Percentiles rank a stretch among this genome's conserved stretches.
Evolutionary conservation across 176 grass and related monocot genomes (phyloP).

Genomic region (Triticum urartu): DNA sequence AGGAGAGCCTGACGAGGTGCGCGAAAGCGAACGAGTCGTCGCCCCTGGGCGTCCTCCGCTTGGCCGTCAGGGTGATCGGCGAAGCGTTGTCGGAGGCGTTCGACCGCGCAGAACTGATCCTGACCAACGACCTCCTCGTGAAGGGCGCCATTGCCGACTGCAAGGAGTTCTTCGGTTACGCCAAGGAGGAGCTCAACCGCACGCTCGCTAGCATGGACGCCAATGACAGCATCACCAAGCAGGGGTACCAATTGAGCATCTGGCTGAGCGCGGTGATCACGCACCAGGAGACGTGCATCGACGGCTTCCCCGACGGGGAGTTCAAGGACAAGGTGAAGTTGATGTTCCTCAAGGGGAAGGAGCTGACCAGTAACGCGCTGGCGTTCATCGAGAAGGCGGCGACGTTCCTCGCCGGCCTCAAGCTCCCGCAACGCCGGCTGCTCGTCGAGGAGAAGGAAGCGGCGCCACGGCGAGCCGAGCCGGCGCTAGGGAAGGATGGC

Average conservation of each 20-base stretch:
- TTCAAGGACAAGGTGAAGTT: conserved; percentile 66
- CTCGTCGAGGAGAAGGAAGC: conserved; percentile 22
- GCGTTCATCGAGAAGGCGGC: conserved; percentile 64
- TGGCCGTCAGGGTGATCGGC: conserved; percentile 49
- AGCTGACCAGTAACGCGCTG: conserved; percentile 76
- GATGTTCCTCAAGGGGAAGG: conserved; percentile 50
- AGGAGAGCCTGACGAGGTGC: conserved; percentile 52
- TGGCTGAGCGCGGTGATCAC: conserved; percentile 83
- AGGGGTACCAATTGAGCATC: conserved; percentile 49
- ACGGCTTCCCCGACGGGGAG: conserved; percentile 78
- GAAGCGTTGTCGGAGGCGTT: conserved; percentile 56
- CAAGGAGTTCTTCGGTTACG: conserved; percentile 48
- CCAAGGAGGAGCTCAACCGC: conserved; percentile 51
- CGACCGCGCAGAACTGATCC: conserved; percentile 47
- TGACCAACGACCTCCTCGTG: conserved; percentile 52
- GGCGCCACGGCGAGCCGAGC: neutral
- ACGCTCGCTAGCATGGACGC: conserved; percentile 47
- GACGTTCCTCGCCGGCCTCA: conserved; percentile 37
- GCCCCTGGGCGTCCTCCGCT: conserved; percentile 53
- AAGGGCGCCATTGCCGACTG: conserved; percentile 68
- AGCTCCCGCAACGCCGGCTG: conserved; percentile 32
- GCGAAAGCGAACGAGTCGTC: conserved; percentile 51
- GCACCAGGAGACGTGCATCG: conserved; percentile 85
- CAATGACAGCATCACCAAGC: conserved; percentile 40
- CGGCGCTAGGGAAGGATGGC: conserved; percentile 31